Conservation (phyloP, 805 yeast genomes). For the Pichia californica region DNA sequence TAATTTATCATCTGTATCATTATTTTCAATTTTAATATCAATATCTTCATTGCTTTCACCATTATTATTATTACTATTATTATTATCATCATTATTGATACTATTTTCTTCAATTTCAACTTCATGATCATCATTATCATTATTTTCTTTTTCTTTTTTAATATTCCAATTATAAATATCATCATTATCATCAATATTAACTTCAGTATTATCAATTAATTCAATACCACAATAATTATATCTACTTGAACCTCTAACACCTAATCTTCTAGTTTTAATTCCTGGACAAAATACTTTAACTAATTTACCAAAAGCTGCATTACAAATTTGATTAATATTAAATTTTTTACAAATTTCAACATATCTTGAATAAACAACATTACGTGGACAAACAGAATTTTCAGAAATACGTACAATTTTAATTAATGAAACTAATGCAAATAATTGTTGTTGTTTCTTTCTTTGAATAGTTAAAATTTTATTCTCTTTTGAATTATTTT, state of each 20-base stretch:
- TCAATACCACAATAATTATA: conserved; percentile 82
- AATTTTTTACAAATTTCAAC: conserved; percentile 49
- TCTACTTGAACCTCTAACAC: conserved; percentile 74
- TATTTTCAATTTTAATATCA: too few relatives aligned
- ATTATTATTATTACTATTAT: background rate
- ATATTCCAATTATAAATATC: background rate
- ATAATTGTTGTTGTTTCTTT: conserved; percentile 66
- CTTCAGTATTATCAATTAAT: conserved; percentile 24
- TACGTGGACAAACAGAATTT: conserved; percentile 56
- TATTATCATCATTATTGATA: background rate
- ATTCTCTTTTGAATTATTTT: conserved; percentile 14
- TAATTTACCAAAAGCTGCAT: conserved; percentile 74
- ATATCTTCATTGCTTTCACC: background rate
- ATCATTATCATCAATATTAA: background rate
- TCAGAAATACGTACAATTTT: conserved; percentile 49
- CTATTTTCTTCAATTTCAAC: background rate
- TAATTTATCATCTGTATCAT: too few relatives aligned
- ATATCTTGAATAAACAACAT: conserved; percentile 61
- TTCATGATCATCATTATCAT: background rate
- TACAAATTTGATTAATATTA: conserved; percentile 54
- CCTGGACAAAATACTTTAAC: conserved; percentile 60
- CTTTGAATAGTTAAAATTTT: conserved; percentile 19
- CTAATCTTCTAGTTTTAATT: conserved; percentile 69
- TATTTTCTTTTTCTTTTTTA: conserved; percentile 1
- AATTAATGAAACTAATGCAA: conserved; percentile 77